Evolutionary conservation across 352 stramenopile species (phyloP).

Genomic region (Pythium coloratum): DNA sequence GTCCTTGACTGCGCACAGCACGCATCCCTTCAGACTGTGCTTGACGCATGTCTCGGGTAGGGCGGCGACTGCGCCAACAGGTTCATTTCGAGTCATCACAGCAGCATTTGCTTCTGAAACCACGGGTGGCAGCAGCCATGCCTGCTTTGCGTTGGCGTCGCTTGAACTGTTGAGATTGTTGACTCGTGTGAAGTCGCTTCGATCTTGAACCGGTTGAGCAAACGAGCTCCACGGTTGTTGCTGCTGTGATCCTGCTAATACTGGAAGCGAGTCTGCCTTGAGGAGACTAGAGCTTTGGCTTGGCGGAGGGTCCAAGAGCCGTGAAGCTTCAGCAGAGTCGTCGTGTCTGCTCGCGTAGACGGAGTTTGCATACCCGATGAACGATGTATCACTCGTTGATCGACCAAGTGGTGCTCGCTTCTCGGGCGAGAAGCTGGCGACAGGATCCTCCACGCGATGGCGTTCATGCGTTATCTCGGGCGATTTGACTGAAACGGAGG

Average conservation of each 20-base stretch:
- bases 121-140: constrained; percentile 4
- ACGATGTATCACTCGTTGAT: constrained; percentile 1
- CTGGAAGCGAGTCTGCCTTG: constrained; percentile 1
- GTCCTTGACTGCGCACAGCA: constrained; percentile 51
- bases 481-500: neutral
- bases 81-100: neutral
- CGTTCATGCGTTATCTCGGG: neutral
- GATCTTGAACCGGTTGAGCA: neutral
- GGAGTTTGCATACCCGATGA: neutral
- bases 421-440: neutral
- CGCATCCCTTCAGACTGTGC: constrained; percentile 63
- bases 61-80: neutral
- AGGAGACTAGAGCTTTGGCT: neutral
- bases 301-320: neutral
- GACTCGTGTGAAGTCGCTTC: neutral
- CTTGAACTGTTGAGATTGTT: neutral
- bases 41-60: constrained; percentile 32
- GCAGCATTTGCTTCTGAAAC: neutral
- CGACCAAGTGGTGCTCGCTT: neutral
- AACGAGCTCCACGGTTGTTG: neutral
- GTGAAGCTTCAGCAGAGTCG: neutral
- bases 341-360: neutral
- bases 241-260: neutral
- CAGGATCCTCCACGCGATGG: neutral
- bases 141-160: neutral